Base-by-base conservation (phyloP, 1,139 yeast species). In the Suhomyces yuchorum region DNA sequence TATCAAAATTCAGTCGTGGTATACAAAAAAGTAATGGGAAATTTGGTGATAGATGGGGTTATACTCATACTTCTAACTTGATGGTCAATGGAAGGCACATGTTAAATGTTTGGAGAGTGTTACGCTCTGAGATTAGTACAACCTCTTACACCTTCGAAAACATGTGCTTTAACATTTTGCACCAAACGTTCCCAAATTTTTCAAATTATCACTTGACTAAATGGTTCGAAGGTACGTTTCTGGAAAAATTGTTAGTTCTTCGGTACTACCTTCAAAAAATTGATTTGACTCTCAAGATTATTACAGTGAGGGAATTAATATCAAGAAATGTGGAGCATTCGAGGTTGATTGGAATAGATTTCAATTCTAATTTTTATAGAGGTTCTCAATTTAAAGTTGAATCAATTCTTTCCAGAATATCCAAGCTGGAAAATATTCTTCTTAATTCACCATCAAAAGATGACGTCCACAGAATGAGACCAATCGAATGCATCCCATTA, bases 381-480 rank as follows among this genome's bases (percentile, higher is more conserved):
- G 99, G 99, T 0, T 91, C 98, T 0, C 99, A 93, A 60, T 93
- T 77, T 62, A 92, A 89, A 60, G 97, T 93, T 3, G 99, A 93
- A 60, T 87, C 97, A 0, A 77, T 92, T 37, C 66, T 93, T 55
- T 67, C 82, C 4, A 69, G 99, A 47, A 69, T 93, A 20, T 79
- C 95, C 28, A 90, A 90, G 58, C 73, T 82, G 8, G 96, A 91
- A 61, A 86, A 85, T 59, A 81, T 78, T 47, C 64, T 93, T 37
- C 64, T 91, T 50, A 70, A 85, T 19, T 88, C 97, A 0, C 97
- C 99, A 0, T 82, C 90, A 30, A 85, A 87, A 58, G 72, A 77
- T 43, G 90, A 90, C 52, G 97, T 93, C 0, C 88, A 87, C 58
- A 80, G 84, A 46, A 96, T 92, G 77, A 84, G 85, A 57, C 87